phyloP scores from a whole-genome alignment of 805 yeast species.

The Wickerhamomyces rabaulensis region DNA sequence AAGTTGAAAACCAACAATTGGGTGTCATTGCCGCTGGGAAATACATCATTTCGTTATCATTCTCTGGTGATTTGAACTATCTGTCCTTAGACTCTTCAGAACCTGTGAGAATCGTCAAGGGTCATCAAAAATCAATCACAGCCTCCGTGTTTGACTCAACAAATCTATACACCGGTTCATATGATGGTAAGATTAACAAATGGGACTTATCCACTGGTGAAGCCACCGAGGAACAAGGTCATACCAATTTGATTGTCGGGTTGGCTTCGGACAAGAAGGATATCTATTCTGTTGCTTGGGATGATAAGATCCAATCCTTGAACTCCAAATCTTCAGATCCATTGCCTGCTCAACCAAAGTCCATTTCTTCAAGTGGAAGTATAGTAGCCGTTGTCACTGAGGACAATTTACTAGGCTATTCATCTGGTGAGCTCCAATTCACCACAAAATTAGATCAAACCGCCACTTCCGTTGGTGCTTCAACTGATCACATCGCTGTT shows the following conservation, averaged over 20 bases:
- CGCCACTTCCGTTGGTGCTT: conserved; percentile 43
- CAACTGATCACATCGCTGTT: conserved; percentile 40
- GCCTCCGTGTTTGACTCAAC: conserved; percentile 35
- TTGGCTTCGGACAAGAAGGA: conserved; percentile 29
- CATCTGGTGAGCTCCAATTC: conserved; percentile 26
- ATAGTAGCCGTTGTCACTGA: conserved; percentile 35
- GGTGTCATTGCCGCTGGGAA: conserved; percentile 71
- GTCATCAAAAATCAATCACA: conserved; percentile 83
- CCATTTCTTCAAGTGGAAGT: conserved; percentile 33
- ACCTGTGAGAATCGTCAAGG: conserved; percentile 40
- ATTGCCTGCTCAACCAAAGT: conserved; percentile 46
- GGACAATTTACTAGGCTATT: conserved; percentile 29
- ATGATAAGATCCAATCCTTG: conserved; percentile 56
- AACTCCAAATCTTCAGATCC: conserved; percentile 25
- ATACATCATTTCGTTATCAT: conserved; percentile 58
- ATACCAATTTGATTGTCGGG: conserved; percentile 63
- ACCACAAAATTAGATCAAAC: conserved; percentile 29
- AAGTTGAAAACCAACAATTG: conserved; percentile 64
- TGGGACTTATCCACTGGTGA: conserved; percentile 46
- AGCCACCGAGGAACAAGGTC: conserved; percentile 38
- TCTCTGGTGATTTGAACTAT: conserved; percentile 66
- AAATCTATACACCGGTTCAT: conserved; percentile 58
- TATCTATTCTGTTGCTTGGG: conserved; percentile 78
- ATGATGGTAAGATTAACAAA: conserved; percentile 67
- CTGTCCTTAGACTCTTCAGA: conserved; percentile 37